These are phyloP conservation scores for Vigna hirtella DNA, from an alignment of 306 rosid genomes.

Conservation along the genomic window DNA sequence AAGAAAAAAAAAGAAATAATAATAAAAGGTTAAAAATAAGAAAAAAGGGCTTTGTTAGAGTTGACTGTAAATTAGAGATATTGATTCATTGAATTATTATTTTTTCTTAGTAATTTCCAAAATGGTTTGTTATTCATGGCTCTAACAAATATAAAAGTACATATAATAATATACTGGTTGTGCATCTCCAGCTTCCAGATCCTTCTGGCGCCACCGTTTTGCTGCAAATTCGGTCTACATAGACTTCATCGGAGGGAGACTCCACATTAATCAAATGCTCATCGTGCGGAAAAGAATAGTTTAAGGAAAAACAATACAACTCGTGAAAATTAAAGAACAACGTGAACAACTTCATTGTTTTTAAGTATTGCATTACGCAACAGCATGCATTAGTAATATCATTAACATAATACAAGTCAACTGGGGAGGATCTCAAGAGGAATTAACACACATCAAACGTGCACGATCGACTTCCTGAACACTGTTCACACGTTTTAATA, in stretches of 20 bases:
- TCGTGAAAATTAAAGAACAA: neutral
- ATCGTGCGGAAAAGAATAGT: neutral
- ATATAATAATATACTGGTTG: neutral
- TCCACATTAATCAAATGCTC: neutral
- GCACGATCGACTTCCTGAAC: neutral
- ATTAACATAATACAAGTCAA: neutral
- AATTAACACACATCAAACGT: conserved; percentile 5
- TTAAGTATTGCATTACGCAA: neutral
- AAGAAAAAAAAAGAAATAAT: too few species aligned
- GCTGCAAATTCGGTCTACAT: neutral
- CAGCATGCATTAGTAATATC: neutral
- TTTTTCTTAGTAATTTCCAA: too few species aligned
- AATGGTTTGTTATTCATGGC: neutral
- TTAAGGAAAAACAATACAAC: neutral
- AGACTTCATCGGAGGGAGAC: neutral
- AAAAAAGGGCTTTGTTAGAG: too few species aligned
- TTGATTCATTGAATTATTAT: too few species aligned
- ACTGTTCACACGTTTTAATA: neutral
- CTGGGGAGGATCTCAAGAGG: neutral
- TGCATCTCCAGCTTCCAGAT: neutral
- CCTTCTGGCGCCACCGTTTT: neutral
- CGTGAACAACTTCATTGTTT: neutral
- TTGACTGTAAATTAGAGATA: too few species aligned
- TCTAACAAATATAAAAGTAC: neutral
- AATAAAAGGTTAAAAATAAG: too few species aligned